phyloP scores from a whole-genome alignment of 202 grass and related monocot species.

The Sporobolus alterniflorus region DNA sequence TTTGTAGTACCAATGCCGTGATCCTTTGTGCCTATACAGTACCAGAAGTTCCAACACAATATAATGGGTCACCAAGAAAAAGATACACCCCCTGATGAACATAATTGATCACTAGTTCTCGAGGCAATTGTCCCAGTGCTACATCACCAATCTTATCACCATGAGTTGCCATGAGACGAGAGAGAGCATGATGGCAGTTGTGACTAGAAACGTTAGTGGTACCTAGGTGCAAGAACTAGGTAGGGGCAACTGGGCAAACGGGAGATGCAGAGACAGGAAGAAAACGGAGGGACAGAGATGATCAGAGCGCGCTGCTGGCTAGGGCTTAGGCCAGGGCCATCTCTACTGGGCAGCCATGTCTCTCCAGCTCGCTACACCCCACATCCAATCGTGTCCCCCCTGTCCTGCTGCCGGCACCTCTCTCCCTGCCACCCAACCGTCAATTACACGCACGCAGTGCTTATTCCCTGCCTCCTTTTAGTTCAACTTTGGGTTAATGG shows the following conservation, averaged over 20 bases:
- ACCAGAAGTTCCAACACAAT: not conserved
- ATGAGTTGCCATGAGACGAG: conserved; percentile 32
- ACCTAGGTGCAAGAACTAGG: conserved; percentile 28
- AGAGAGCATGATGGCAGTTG: conserved; percentile 29
- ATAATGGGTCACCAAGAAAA: not conserved
- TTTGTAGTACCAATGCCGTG: too few relatives aligned
- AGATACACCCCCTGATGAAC: not conserved
- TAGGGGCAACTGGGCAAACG: conserved; percentile 22
- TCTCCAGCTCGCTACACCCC: conserved; percentile 62
- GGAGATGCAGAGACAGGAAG: conserved; percentile 5
- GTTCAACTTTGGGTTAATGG: conserved; percentile 7
- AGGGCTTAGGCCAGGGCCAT: conserved; percentile 42
- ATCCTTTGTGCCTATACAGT: too few relatives aligned
- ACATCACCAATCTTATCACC: conserved; percentile 58
- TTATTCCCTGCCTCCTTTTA: not conserved
- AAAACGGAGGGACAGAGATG: not conserved
- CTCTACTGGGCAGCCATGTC: conserved; percentile 37
- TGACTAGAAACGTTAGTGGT: conserved; percentile 8
- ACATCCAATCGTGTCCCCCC: conserved; percentile 37
- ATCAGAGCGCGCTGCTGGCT: not conserved
- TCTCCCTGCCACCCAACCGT: conserved; percentile 23
- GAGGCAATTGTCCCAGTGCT: conserved; percentile 17
- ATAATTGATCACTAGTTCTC: conserved; percentile 24
- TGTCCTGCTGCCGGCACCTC: conserved; percentile 37
- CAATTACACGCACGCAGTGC: conserved; percentile 1